Conservation (phyloP, 2,329 filamentous ascomycete species). For the Fusarium acutatum region DNA sequence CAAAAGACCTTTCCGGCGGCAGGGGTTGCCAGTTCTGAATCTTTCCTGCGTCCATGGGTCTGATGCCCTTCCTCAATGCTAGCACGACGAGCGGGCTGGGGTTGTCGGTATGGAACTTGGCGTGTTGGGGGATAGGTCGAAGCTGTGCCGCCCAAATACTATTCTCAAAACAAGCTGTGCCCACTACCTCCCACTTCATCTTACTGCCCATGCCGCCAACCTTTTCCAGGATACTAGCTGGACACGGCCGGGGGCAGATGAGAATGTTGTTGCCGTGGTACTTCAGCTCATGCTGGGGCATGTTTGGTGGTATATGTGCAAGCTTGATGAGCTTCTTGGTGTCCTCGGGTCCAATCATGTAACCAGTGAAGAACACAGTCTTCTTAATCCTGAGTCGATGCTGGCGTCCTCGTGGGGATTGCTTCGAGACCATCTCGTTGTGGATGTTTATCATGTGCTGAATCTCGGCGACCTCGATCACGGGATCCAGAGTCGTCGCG, state of each 20-base stretch:
- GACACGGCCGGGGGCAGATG: slow-evolving; percentile 82
- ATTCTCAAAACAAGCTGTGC: slow-evolving; percentile 77
- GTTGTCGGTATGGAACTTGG: slow-evolving; percentile 81
- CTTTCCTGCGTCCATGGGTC: slow-evolving; percentile 80
- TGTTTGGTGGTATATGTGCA: slow-evolving; percentile 68
- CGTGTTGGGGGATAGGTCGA: slow-evolving; percentile 72
- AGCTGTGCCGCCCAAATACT: slow-evolving; percentile 88
- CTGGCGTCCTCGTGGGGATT: slow-evolving; percentile 48
- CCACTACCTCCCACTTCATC: slow-evolving; percentile 84
- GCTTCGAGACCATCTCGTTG: slow-evolving; percentile 64
- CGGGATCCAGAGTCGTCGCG: slow-evolving; percentile 76
- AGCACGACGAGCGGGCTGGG: slow-evolving; percentile 82
- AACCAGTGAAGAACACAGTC: slow-evolving; percentile 90
- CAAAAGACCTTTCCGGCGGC: slow-evolving; percentile 72
- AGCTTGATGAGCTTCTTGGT: slow-evolving; percentile 76
- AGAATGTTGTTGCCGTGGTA: slow-evolving; percentile 89
- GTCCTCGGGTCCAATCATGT: slow-evolving; percentile 79
- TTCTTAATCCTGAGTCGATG: slow-evolving; percentile 78
- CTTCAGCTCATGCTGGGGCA: slow-evolving; percentile 76
- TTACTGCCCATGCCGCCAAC: slow-evolving; percentile 88
- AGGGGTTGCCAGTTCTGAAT: slow-evolving; percentile 88
- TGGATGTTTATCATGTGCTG: slow-evolving; percentile 91
- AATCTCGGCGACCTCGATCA: slow-evolving; percentile 82
- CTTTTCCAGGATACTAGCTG: slow-evolving; percentile 77
- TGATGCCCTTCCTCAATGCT: slow-evolving; percentile 77